Evolutionary conservation across 805 yeast species (phyloP).

Genomic region (Maudiozyma pseudohumilis): DNA sequence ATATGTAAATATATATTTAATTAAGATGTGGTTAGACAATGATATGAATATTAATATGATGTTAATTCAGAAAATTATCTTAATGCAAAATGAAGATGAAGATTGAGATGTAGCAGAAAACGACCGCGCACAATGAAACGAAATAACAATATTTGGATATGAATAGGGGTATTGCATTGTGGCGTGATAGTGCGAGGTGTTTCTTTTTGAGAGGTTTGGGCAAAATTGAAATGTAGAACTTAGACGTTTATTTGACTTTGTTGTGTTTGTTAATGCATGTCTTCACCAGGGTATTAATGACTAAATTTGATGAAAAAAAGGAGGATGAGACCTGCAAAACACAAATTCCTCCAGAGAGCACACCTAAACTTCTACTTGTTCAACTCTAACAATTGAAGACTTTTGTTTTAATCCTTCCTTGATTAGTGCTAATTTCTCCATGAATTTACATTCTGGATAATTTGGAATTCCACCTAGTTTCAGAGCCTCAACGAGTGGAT

Average conservation of each 20-base stretch:
- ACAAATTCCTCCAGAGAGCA: no score
- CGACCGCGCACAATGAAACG: no score
- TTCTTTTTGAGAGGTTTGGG: no score
- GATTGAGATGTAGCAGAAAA: neutral
- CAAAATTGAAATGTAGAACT: no score
- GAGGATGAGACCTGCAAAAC: no score
- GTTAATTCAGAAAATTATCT: neutral
- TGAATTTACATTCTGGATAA: slow-evolving; percentile 35
- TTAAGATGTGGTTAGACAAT: neutral
- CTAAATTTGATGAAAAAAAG: no score
- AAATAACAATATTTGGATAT: no score
- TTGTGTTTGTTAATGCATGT: no score
- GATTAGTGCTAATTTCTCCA: slow-evolving; percentile 43
- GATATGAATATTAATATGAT: slow-evolving; percentile 1
- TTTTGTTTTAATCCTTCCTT: slow-evolving; percentile 51
- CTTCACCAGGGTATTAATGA: no score
- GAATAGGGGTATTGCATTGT: no score
- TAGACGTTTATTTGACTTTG: no score
- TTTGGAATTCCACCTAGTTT: slow-evolving; percentile 40
- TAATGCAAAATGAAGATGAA: neutral
- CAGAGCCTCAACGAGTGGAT: slow-evolving; percentile 42
- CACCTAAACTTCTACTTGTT: slow-evolving; percentile 8
- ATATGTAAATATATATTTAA: neutral
- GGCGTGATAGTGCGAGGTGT: no score
- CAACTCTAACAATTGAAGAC: slow-evolving; percentile 24